phyloP scores from a whole-genome alignment of 164 flowering plant species.

The Buxus sempervirens region DNA sequence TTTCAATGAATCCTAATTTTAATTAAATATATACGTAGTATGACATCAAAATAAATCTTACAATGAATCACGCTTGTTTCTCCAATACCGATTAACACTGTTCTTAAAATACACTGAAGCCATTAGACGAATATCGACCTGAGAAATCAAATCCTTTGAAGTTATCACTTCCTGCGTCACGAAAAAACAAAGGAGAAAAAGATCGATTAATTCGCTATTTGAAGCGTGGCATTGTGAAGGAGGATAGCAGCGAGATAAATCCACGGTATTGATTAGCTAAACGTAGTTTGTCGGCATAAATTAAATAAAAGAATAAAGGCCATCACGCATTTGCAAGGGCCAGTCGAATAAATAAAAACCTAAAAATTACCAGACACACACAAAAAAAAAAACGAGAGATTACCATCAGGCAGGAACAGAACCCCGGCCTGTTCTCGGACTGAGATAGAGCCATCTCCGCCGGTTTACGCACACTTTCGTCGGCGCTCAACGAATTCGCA shows the following conservation, averaged over 20 bases:
- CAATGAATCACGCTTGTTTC: conserved; percentile 63
- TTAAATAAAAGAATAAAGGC: no score
- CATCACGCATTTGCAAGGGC: not conserved
- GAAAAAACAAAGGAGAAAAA: not conserved
- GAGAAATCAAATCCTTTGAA: conserved; percentile 63
- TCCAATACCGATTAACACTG: conserved; percentile 79
- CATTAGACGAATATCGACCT: conserved; percentile 73
- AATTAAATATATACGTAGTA: not conserved
- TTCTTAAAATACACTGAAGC: conserved; percentile 94
- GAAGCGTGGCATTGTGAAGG: not conserved
- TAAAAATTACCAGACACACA: conserved; percentile 16
- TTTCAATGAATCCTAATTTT: not conserved
- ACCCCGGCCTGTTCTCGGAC: conserved; percentile 81
- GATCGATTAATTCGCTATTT: not conserved
- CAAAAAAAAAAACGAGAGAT: not conserved
- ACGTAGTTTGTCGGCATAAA: no score
- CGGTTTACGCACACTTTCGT: conserved; percentile 58
- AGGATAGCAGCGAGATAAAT: no score
- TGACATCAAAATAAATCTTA: conserved; percentile 21
- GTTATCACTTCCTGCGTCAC: conserved; percentile 77
- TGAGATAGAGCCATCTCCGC: conserved; percentile 78
- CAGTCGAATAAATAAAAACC: conserved; percentile 17
- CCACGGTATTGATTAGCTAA: no score
- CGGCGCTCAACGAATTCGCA: conserved; percentile 68
- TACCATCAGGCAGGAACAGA: conserved; percentile 94